phyloP scores from a whole-genome alignment of 1,139 yeast species.

The Yamadazyma dendronema region DNA sequence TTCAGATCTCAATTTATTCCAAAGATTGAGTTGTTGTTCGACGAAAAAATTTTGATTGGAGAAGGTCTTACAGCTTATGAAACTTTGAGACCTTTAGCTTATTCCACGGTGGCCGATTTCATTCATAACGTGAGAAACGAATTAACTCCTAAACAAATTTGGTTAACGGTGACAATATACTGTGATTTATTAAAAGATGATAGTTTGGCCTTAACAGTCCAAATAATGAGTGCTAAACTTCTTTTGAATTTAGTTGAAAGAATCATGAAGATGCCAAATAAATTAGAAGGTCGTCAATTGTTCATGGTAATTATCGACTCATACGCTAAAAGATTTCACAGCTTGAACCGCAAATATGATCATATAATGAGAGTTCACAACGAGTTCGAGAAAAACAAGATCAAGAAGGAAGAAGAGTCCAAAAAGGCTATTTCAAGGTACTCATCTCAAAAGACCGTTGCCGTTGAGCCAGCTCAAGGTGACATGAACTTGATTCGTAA shows the following conservation, averaged over 20 bases:
- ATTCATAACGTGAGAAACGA: conserved; percentile 90
- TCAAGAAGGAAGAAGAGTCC: conserved; percentile 42
- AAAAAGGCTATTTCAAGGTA: conserved; percentile 43
- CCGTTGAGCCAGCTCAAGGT: conserved; percentile 1
- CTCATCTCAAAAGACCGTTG: conserved; percentile 25
- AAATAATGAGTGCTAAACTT: conserved; percentile 94
- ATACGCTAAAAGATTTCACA: conserved; percentile 77
- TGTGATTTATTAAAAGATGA: conserved; percentile 81
- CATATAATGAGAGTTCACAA: conserved; percentile 65
- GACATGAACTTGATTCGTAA: conserved; percentile 10
- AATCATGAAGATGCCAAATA: conserved; percentile 78
- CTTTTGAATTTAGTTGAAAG: conserved; percentile 85
- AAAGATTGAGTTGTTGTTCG: conserved; percentile 78
- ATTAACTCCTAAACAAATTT: conserved; percentile 76
- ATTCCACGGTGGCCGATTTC: conserved; percentile 93
- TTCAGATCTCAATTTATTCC: conserved; percentile 81
- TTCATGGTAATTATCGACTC: conserved; percentile 82
- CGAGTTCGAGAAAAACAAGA: conserved; percentile 46
- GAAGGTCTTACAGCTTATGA: conserved; percentile 91
- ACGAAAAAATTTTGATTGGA: conserved; percentile 86
- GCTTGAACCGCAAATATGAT: conserved; percentile 69
- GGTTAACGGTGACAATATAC: conserved; percentile 84
- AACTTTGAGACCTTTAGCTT: conserved; percentile 85
- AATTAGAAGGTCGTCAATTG: conserved; percentile 81
- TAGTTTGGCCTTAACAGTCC: conserved; percentile 84